Evolutionary conservation across 1,284 basidiomycete genomes (phyloP), one percentile per base, ranked within the genome.

Genomic region (Trichosporon sp.): DNA sequence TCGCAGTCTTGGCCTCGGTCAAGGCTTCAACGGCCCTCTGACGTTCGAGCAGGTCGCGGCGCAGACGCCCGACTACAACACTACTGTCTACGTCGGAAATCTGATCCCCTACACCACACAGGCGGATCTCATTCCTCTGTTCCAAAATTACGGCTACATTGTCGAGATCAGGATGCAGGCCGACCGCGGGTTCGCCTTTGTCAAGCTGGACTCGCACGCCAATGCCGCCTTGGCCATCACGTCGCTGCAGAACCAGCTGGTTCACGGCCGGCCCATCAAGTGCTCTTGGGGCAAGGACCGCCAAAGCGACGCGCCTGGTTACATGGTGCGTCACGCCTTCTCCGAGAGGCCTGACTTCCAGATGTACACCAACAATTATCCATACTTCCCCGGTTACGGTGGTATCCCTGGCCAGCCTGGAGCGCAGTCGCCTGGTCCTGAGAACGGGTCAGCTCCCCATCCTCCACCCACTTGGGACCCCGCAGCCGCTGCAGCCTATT

Each of bases 241-340:
- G 67, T 91, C 95, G 75, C 83, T 98, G 61, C 92, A 95, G 79
- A 94, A 95, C 61, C 90, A 92, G 80, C 90, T 92, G 84, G 90
- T 98, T 31, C 95, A 98, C 73, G 95, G 95, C 58, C 84, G 95
- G 49, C 92, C 92, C 13, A 90, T 98, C 84, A 95, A 96, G 81
- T 95, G 92, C 80, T 93, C 92, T 70, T 99, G 95, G 95, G 95
- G 95, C 67, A 98, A 97, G 81, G 95, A 97, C 77, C 86, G 92
- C 64, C 71, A 74, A 58, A 63, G 68, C 31, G 68, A 68, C 31
- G 40, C 63, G 2, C 63, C 65, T n/a, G 61, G 63, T 13, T 67
- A 60, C 56, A 64, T 67, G 66, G 66, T 64, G 60, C 34, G 62
- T 44, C 33, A 14, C n/a, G 19, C 25, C 13, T 10, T 19, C 19